These are phyloP conservation scores for Salvia rosmarinus DNA, from an alignment of 257 asterid genomes.

Conservation along the genomic window DNA sequence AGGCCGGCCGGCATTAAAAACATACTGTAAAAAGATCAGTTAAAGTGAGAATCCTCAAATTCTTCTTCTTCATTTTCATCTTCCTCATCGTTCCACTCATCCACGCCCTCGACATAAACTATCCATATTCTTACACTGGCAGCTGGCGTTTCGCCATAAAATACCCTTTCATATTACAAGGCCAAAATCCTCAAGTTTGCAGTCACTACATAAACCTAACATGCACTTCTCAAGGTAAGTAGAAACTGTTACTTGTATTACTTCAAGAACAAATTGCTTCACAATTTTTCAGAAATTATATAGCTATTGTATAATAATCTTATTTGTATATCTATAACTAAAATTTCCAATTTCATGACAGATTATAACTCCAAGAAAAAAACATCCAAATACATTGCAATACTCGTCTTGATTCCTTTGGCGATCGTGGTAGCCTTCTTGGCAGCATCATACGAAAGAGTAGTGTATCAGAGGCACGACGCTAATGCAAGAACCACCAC, in stretches of 20 bases:
- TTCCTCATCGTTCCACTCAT: not conserved
- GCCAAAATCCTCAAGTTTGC: conserved; percentile 25
- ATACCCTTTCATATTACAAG: conserved; percentile 30
- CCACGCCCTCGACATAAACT: not conserved
- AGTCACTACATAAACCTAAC: conserved; percentile 24
- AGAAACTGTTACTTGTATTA: not conserved
- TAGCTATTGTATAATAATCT: not conserved
- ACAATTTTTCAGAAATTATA: not conserved
- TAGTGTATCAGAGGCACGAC: not conserved
- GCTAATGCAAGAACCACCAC: not conserved
- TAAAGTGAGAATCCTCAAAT: conserved; percentile 11
- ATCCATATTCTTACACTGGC: conserved; percentile 24
- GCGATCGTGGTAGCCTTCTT: not conserved
- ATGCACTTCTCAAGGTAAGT: conserved; percentile 31
- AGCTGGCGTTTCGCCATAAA: not conserved
- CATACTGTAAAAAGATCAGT: conserved; percentile 6
- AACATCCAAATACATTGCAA: not conserved
- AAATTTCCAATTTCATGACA: conserved; percentile 5
- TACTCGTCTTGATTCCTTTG: not conserved
- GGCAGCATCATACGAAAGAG: not conserved
- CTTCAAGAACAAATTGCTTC: not conserved
- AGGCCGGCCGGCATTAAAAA: not conserved
- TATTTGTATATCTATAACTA: too few species aligned
- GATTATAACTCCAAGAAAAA: not conserved
- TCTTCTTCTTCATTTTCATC: conserved; percentile 2